These are phyloP conservation scores for Amanita molliuscula DNA, from an alignment of 768 basidiomycete genomes.

Conservation along the genomic window DNA sequence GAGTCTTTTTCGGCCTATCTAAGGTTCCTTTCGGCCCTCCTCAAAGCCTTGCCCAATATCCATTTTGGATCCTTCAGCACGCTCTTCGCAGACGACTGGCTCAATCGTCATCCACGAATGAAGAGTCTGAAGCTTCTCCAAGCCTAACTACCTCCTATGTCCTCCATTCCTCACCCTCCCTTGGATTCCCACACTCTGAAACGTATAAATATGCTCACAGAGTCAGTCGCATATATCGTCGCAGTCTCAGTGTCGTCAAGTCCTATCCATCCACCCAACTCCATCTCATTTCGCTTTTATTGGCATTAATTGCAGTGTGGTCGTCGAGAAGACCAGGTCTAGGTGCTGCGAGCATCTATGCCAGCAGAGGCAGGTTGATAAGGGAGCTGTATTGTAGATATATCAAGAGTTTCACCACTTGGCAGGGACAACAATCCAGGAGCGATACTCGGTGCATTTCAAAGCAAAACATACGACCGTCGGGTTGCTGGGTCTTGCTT, in stretches of 20 bases:
- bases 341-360: constrained; percentile 34
- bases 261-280: constrained; percentile 26
- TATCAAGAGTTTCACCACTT: constrained; percentile 46
- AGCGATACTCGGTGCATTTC: constrained; percentile 15
- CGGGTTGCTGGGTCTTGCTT: neutral
- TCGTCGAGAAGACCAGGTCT: constrained; percentile 53
- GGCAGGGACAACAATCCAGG: constrained; percentile 40
- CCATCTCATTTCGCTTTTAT: constrained; percentile 45
- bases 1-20: constrained; percentile 43
- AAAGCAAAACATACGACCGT: neutral
- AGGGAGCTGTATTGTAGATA: constrained; percentile 66
- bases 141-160: constrained; percentile 8
- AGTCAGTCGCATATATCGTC: constrained; percentile 41
- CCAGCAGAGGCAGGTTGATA: constrained; percentile 52
- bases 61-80: constrained; percentile 34
- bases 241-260: constrained; percentile 37
- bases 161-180: constrained; percentile 19
- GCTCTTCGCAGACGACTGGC: neutral
- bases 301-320: constrained; percentile 51
- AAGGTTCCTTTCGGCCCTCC: constrained; percentile 35
- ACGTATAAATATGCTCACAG: constrained; percentile 49
- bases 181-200: constrained; percentile 53
- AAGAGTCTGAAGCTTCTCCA: constrained; percentile 30
- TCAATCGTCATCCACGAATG: constrained; percentile 12
- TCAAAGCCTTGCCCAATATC: constrained; percentile 43